A percentile compares a stretch with the other conserved stretches of the same genome.
Conservation (phyloP, 2,329 filamentous ascomycete genomes). For the Colletotrichum cordylinicola region DNA sequence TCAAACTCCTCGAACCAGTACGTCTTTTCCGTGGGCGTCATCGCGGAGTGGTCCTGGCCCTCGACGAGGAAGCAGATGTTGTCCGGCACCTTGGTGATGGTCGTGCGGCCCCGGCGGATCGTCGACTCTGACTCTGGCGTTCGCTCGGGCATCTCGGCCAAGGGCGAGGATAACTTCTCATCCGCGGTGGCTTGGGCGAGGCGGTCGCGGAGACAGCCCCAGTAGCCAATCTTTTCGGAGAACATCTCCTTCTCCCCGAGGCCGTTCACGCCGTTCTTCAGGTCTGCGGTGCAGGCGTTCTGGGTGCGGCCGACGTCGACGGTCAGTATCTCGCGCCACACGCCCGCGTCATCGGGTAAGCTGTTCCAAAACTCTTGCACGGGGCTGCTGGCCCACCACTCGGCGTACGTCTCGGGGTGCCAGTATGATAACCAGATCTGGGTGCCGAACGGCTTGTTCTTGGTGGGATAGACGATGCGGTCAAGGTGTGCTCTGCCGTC, state of each 20-base stretch:
- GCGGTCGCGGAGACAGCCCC: background rate
- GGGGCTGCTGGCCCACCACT: background rate
- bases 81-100: background rate
- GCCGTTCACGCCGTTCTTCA: background rate
- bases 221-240: background rate
- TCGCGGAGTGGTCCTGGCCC: background rate
- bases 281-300: background rate
- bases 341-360: background rate
- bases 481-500: background rate
- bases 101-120: background rate
- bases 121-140: rapidly evolving
- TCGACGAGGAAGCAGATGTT: background rate
- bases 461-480: background rate
- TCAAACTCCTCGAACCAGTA: background rate
- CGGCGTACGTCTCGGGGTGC: background rate
- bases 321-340: background rate
- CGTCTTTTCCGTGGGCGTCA: background rate
- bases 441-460: background rate
- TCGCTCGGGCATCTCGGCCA: background rate
- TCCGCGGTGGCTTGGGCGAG: background rate
- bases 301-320: background rate
- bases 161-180: background rate
- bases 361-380: background rate
- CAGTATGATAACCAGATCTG: background rate
- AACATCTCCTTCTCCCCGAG: background rate